A percentile compares a stretch with the other conserved stretches of the same genome.
phyloP scores from a whole-genome alignment of 768 basidiomycete genomes.

The Suillus brevipes region DNA sequence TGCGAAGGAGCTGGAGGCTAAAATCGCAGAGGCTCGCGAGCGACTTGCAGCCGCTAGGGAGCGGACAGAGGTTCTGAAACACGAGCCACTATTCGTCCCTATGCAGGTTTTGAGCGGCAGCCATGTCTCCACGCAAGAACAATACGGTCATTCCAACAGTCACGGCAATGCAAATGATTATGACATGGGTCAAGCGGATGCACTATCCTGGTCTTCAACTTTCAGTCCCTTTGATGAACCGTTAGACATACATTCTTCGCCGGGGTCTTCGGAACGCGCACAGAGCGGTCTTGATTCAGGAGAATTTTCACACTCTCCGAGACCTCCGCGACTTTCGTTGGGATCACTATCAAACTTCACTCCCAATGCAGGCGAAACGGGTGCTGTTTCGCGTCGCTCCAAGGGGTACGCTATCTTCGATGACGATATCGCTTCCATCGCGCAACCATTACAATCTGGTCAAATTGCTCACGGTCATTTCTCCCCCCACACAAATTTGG shows the following conservation, averaged over 20 bases:
- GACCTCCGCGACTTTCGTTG: slow-evolving; percentile 32
- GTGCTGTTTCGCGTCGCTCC: slow-evolving; percentile 26
- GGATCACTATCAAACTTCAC: slow-evolving; percentile 30
- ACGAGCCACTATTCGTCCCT: slow-evolving; percentile 40
- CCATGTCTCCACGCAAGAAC: slow-evolving; percentile 10
- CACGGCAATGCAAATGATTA: slow-evolving; percentile 10
- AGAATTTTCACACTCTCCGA: slow-evolving; percentile 24
- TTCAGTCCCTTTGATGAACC: slow-evolving; percentile 33
- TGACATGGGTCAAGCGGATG: slow-evolving; percentile 18
- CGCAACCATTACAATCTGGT: slow-evolving; percentile 17
- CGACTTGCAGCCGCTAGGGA: slow-evolving; percentile 59
- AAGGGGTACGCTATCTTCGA: slow-evolving; percentile 44
- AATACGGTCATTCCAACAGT: slow-evolving; percentile 11
- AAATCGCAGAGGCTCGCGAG: slow-evolving; percentile 61
- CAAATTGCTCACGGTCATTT: slow-evolving; percentile 17
- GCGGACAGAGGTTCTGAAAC: slow-evolving; percentile 51
- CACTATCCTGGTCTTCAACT: slow-evolving; percentile 25
- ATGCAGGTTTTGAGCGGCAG: slow-evolving; percentile 22
- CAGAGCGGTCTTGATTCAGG: slow-evolving; percentile 16
- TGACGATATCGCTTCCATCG: slow-evolving; percentile 37
- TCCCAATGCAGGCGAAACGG: slow-evolving; percentile 14
- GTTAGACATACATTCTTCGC: slow-evolving; percentile 18
- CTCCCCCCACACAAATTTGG: slow-evolving; percentile 22
- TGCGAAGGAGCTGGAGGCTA: slow-evolving; percentile 74
- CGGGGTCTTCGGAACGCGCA: slow-evolving; percentile 14